Conservation (phyloP, 257 asterid species). For the Linaria vulgaris region DNA sequence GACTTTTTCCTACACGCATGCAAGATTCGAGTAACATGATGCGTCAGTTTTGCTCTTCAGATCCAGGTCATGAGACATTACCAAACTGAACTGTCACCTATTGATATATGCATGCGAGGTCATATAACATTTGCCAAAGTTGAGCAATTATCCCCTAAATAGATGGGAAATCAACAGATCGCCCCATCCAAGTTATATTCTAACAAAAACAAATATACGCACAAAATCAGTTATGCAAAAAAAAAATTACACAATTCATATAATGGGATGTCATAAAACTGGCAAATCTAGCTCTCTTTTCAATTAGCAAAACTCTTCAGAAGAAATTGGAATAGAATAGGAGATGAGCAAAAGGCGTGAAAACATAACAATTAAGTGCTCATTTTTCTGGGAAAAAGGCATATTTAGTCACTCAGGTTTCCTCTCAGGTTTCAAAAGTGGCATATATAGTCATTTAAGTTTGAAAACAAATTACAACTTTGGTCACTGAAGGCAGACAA, state of each 20-base stretch:
- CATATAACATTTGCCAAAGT: slow-evolving; percentile 3
- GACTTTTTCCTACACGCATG: slow-evolving; percentile 12
- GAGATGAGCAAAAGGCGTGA: no score
- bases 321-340: no score
- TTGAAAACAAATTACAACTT: no score
- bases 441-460: no score
- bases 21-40: neutral
- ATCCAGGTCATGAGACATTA: slow-evolving; percentile 12
- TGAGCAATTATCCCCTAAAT: neutral
- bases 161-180: neutral
- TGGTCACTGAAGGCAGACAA: no score
- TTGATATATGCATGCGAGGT: slow-evolving; percentile 18
- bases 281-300: neutral
- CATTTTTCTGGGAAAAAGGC: no score
- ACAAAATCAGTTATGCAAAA: neutral
- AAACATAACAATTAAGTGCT: no score
- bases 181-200: slow-evolving; percentile 9
- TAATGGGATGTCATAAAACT: neutral
- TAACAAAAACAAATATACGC: slow-evolving; percentile 1
- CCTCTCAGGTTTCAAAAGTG: no score
- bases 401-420: no score
- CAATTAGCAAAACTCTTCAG: no score
- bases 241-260: neutral
- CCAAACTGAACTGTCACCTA: slow-evolving; percentile 19
- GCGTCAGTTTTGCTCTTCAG: slow-evolving; percentile 17